These are phyloP conservation scores for Santalum album DNA, from an alignment of 164 flowering plant species.

Conservation along the genomic window DNA sequence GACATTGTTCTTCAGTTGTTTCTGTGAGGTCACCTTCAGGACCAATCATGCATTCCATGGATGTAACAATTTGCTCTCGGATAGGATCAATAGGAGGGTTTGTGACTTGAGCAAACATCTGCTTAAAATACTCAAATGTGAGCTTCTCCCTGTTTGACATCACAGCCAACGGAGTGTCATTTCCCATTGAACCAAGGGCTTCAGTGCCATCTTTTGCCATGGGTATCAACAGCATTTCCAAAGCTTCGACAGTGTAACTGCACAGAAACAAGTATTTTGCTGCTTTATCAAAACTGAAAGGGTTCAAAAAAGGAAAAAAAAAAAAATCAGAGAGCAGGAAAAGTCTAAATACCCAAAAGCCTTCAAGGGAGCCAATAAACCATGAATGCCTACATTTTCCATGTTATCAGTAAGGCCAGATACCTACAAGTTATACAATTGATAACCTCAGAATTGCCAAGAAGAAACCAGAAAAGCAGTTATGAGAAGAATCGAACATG, in stretches of 20 bases:
- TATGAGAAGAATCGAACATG: not conserved
- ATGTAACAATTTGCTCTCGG: conserved; percentile 96
- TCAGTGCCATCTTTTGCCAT: conserved; percentile 98
- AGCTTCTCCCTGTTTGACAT: conserved; percentile 95
- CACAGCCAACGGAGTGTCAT: conserved; percentile 96
- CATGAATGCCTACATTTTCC: conserved; percentile 83
- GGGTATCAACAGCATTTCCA: conserved; percentile 93
- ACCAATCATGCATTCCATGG: conserved; percentile 98
- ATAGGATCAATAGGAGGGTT: conserved; percentile 99
- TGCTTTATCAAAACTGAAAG: not conserved
- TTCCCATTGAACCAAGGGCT: conserved; percentile 99
- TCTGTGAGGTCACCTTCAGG: conserved; percentile 98
- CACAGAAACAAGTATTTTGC: conserved; percentile 9
- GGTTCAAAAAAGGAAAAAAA: not conserved
- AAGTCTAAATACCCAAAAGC: conserved; percentile 73
- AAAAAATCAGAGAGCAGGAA: not conserved
- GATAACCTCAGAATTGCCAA: conserved; percentile 2
- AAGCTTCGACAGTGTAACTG: conserved; percentile 89
- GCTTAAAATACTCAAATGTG: conserved; percentile 95
- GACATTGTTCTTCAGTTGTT: conserved; percentile 91
- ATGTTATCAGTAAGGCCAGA: conserved; percentile 48
- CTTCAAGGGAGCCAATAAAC: conserved; percentile 83
- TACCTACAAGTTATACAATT: conserved; percentile 28
- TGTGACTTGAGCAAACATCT: conserved; percentile 99
- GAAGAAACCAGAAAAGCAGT: not conserved